Base-by-base conservation (phyloP, 208 protist species). In the Vickermania spadyakhi region DNA sequence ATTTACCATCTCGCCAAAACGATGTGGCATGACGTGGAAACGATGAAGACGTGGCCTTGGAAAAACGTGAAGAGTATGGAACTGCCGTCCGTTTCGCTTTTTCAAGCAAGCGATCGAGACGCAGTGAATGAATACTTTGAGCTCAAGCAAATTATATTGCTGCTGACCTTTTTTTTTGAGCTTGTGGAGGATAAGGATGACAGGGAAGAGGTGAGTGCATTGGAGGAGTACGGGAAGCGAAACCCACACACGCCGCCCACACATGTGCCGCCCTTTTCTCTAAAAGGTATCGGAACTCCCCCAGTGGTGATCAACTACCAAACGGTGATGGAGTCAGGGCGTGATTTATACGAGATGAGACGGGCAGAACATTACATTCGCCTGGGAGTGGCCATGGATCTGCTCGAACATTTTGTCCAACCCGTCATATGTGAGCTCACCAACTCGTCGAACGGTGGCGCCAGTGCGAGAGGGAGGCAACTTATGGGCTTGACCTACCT, bases 101-200 rank as follows among this genome's bases (percentile, higher is more conserved):
- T 45, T 7, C 7, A 45, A 45, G 18, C 36, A 18, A n/a, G 36
- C 36, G 36, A 45, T 7, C 36, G 36, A 18, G 36, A 45, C 22
- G 52, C 11, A 28, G n/a, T 28, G 52, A 22, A 26, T 7, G 52
- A 56, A n/a, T 56, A 56, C 52, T 56, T 22, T 21, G 52, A 28
- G 4, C 45, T 68, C 27, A 42, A 66, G 52, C 52, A 66, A 22
- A 31, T 73, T 21, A 27, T 79, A 28, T 31, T 36, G 22, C 51
- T 87, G 27, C 72, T 79, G 41, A 52, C 51, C 26, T 55, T 73
- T 36, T 87, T 81, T 58, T 56, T 73, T 2, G 41, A 69, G 25
- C 54, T 87, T 1, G 65, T 83, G 18, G 56, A 50, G 14, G 56
- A 65, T 18, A 45, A 45, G 36, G 36, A 45, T 45, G 36, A 7